These are phyloP conservation scores for Aquilaria yunnanensis DNA, from an alignment of 345 rosid species.

Conservation along the genomic window DNA sequence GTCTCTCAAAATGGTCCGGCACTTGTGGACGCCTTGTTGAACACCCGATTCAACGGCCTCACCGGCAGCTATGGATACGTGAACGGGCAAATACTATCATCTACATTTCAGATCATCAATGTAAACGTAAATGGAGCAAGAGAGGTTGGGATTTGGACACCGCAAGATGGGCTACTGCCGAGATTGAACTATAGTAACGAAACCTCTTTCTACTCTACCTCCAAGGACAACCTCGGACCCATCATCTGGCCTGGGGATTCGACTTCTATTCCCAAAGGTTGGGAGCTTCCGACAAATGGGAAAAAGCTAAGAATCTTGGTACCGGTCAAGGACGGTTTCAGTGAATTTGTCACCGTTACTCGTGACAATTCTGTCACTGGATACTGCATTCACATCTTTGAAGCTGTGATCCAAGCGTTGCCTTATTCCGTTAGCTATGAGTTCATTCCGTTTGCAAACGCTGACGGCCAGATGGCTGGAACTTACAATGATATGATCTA, in stretches of 20 bases:
- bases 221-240: constrained; percentile 5
- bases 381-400: constrained; percentile 17
- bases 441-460: constrained; percentile 8
- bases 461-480: constrained; percentile 5
- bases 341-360: constrained; percentile 14
- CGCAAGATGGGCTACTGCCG: constrained; percentile 4
- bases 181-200: background rate
- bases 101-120: constrained; percentile 29
- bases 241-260: constrained; percentile 34
- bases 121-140: constrained; percentile 20
- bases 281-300: constrained; percentile 5
- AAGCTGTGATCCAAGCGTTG: background rate
- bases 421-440: constrained; percentile 11
- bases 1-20: constrained; percentile 20
- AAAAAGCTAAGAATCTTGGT: constrained; percentile 24
- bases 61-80: constrained; percentile 26
- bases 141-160: constrained; percentile 34
- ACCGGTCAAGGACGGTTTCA: constrained; percentile 20
- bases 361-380: constrained; percentile 4
- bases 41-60: constrained; percentile 24
- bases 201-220: background rate
- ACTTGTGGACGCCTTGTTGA: constrained; percentile 13
- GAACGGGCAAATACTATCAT: constrained; percentile 25
- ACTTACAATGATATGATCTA: constrained; percentile 20
- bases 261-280: background rate